Evolutionary conservation across 441 rosid species (phyloP), one percentile per base, ranked within the genome.

Genomic region (Adansonia grandidieri): DNA sequence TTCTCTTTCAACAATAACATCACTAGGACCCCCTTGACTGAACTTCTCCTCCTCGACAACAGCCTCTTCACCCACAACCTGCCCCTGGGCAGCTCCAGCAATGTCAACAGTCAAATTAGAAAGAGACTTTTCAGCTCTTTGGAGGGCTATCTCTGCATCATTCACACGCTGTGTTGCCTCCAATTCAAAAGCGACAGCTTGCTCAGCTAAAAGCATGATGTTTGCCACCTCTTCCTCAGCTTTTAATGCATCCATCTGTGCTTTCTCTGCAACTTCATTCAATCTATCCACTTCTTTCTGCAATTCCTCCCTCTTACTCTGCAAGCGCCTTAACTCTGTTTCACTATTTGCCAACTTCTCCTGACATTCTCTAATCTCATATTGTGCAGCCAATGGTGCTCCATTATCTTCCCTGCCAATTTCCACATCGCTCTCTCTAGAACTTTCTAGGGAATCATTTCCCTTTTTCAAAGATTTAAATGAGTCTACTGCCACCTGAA

Each of bases 181-280:
- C 57, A 94, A 88, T 77, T 94, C 99, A 82, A 90, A 87, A 76
- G 98, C 99, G 80, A 94, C 98, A 77, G 98, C 99, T 86, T 94
- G 95, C 87, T 96, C 99, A 50, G 99, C 99, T 81, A 96, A 86
- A 77, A 88, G 84, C 99, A 96, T 96, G 78, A 94, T 84, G 78
- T 92, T 91, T 24, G 97, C 83, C 37, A 96, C 99, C 54, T 94
- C 98, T 79, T 96, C 98, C 81, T 96, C 99, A 4, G 98, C 94
- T 85, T 92, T 88, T 85, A 96, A 80, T 8, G 94, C 91, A 82
- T 69, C 79, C 84, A 88, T 89, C 85, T 89, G 91, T 53, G 86
- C 89, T 80, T 86, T 82, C 85, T 93, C 97, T 1, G 99, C 99
- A 51, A 82, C 56, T 71, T 81, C 97, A 85, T 91, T 92, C 87